Conservation (phyloP, 768 basidiomycete species). For the Scleroderma citrinum region DNA sequence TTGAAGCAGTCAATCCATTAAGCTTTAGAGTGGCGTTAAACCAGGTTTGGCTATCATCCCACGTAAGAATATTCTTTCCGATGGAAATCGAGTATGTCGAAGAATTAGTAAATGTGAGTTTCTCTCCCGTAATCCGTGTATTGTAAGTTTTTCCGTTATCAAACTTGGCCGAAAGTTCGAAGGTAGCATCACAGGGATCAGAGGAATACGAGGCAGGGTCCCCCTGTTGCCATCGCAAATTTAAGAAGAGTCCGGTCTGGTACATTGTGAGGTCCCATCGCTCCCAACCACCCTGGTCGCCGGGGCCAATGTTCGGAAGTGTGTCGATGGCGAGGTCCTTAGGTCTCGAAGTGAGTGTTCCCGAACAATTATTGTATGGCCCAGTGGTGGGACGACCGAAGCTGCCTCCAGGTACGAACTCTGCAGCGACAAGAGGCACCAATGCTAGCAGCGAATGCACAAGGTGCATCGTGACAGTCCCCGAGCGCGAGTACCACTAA, state of each 20-base stretch:
- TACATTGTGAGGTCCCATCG: conserved; percentile 9
- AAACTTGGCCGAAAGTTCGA: conserved; percentile 9
- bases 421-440: background rate
- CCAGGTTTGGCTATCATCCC: conserved; percentile 12
- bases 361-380: conserved; percentile 14
- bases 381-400: conserved; percentile 9
- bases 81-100: conserved; percentile 10
- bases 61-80: conserved; percentile 8
- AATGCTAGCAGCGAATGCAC: background rate
- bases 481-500: background rate
- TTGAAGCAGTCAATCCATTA: conserved; percentile 3
- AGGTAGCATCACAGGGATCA: conserved; percentile 1
- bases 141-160: conserved; percentile 5
- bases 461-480: background rate
- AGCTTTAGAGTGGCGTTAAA: conserved; percentile 8
- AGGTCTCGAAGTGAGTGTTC: conserved; percentile 3
- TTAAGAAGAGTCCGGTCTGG: conserved; percentile 9
- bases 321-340: conserved; percentile 7
- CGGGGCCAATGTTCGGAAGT: conserved; percentile 9
- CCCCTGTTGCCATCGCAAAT: conserved; percentile 10
- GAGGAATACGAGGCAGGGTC: conserved; percentile 3
- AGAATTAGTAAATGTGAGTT: conserved; percentile 7
- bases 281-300: conserved; percentile 3
- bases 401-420: conserved; percentile 5
- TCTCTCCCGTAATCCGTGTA: conserved; percentile 2